These are phyloP conservation scores for Fusarium musae DNA, from an alignment of 2,329 filamentous ascomycete genomes.

Conservation along the genomic window DNA sequence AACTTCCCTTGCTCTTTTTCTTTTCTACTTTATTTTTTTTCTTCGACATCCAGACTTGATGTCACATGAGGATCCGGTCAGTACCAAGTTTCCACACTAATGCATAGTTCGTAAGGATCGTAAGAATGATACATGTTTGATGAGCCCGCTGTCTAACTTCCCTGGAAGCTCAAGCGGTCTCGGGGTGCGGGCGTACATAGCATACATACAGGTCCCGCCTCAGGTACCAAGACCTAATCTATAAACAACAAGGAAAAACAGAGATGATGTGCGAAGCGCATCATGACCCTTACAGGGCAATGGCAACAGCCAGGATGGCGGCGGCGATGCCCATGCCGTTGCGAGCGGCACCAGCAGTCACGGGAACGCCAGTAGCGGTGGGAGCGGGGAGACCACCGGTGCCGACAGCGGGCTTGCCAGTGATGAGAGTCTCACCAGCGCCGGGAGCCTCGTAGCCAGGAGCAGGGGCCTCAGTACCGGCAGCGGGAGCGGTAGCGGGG, in stretches of 20 bases:
- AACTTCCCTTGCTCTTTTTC: conserved; percentile 38
- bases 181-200: conserved; percentile 37
- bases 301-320: conserved; percentile 56
- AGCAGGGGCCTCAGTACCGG: conserved; percentile 29
- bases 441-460: conserved; percentile 35
- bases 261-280: conserved; percentile 33
- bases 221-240: conserved; percentile 44
- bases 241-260: conserved; percentile 44
- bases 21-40: conserved; percentile 36
- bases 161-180: conserved; percentile 32
- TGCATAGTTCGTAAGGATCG: conserved; percentile 65
- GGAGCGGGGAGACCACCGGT: conserved; percentile 50
- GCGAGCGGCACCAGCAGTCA: conserved; percentile 54
- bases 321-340: conserved; percentile 60
- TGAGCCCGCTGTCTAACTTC: conserved; percentile 28
- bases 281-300: conserved; percentile 57
- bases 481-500: conserved; percentile 54
- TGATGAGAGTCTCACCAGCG: conserved; percentile 41
- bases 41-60: conserved; percentile 29
- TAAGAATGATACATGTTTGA: conserved; percentile 60
- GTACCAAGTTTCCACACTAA: conserved; percentile 44
- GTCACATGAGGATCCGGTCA: conserved; percentile 27
- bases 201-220: conserved; percentile 42
- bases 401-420: conserved; percentile 42
- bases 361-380: conserved; percentile 51